Evolutionary conservation across 306 rosid genomes (phyloP), one percentile per base, ranked within the genome.

Genomic region (Oemleria cerasiformis): DNA sequence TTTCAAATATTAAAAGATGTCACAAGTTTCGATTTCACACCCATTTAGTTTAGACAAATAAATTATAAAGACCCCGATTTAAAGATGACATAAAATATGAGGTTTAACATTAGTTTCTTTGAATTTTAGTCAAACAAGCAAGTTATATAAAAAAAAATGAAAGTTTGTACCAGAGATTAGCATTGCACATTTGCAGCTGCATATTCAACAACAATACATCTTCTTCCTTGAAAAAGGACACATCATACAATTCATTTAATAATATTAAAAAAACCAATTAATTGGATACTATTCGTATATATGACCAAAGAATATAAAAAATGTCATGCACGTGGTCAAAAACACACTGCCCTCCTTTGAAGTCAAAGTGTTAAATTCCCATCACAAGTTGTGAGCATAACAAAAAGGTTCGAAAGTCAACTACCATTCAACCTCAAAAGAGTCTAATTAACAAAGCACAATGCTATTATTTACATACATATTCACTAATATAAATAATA

Each of bases 51-150:
- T 25, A 44, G 40, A 13, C 25, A 7, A 7, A 23, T 9, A 13
- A 40, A 48, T 48, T 41, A 51, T 25, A 38, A 15, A 49, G 12
- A 57, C 47, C 49, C 7, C 12, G 47, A 9, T 50, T 38, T 14
- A 30, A 8, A 30, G 40, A 0, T 38, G 38, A 19, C 16, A 4
- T 19, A 21, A 30, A 41, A 9, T 9, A 34, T 5, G 41, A 30
- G 69, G 36, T 45, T 8, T 14, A 34, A 17, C 20, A 3, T 2
- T 13, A 5, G 16, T 21, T 9, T 2, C 55, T 25, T 10, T 4
- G 14, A 14, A 25, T 21, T 70, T 70, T 48, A 42, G 74, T 70
- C 65, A 16, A 57, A 25, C 44, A 21, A 25, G 43, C 65, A 57
- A 21, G 19, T 14, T 30, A 20, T 40, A 70, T 58, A 6, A 41